A percentile compares a stretch with the other conserved stretches of the same genome.
phyloP scores from a whole-genome alignment of 192 early-diverging fungal species.

The Gamsiella multidivaricata region DNA sequence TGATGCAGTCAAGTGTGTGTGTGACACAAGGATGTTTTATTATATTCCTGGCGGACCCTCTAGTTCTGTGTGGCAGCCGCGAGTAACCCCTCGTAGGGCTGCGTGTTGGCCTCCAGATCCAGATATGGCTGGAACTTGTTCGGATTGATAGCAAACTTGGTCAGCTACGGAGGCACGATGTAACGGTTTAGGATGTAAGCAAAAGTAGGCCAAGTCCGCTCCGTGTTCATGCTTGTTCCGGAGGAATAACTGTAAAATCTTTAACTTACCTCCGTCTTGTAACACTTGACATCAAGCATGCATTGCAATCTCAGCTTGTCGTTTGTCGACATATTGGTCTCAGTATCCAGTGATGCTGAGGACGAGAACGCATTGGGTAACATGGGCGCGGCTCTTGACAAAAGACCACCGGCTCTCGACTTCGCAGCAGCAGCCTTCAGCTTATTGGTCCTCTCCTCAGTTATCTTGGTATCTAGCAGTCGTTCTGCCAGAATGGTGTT shows the following conservation, averaged over 20 bases:
- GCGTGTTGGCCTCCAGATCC: conserved; percentile 22
- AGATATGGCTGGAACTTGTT: conserved; percentile 29
- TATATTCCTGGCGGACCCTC: not conserved
- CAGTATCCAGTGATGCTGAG: conserved; percentile 3
- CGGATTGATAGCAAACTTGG: conserved; percentile 32
- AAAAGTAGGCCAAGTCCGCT: not conserved
- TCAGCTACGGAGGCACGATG: conserved; percentile 16
- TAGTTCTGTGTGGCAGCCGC: not conserved
- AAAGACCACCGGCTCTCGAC: not conserved
- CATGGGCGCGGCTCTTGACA: not conserved
- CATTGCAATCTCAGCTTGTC: conserved; percentile 69
- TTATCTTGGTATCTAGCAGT: conserved; percentile 43
- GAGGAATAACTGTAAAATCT: not conserved
- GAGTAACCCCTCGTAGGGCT: conserved; percentile 32
- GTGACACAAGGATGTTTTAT: conserved; percentile 1
- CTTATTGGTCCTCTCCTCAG: conserved; percentile 12
- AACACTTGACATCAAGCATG: conserved; percentile 61
- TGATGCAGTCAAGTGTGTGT: no score
- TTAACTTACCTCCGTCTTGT: conserved; percentile 61
- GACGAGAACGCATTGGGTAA: conserved; percentile 21
- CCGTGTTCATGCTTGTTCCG: no score
- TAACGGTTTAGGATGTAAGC: not conserved
- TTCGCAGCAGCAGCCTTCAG: conserved; percentile 14
- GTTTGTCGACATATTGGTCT: conserved; percentile 57
- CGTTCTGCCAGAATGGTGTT: conserved; percentile 33